Conservation (phyloP, 2,329 filamentous ascomycete species). For the Apiospora kogelbergensis region DNA sequence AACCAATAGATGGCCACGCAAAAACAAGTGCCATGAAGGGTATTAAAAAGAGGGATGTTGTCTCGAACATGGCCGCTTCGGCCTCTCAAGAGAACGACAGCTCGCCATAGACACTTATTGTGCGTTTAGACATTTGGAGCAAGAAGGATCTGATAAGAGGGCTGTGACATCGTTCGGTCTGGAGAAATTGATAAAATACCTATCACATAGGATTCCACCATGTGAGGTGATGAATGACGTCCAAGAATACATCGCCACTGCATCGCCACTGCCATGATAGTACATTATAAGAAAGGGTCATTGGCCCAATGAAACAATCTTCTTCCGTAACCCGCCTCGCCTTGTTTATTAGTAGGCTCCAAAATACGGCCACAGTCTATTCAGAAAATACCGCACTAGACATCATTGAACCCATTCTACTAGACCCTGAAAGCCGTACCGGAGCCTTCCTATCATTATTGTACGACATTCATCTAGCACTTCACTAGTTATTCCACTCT, state of each 20-base stretch:
- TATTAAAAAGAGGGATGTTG: not conserved
- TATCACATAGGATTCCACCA: not conserved
- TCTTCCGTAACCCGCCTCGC: not conserved
- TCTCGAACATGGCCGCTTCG: not conserved
- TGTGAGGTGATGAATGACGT: not conserved
- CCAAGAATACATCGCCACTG: not conserved
- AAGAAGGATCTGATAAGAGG: not conserved
- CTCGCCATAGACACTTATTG: not conserved
- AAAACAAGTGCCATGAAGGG: not conserved
- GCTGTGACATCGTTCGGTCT: not conserved
- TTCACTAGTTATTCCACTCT: not conserved
- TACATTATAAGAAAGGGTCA: not conserved
- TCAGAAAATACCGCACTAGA: not conserved
- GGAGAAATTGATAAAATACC: not conserved
- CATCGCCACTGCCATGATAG: not conserved
- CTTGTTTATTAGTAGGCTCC: not conserved
- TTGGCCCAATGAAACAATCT: not conserved
- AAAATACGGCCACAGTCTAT: not conserved
- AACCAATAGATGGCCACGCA: too few species aligned
- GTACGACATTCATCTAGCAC: not conserved
- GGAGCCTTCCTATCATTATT: not conserved
- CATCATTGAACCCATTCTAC: not conserved
- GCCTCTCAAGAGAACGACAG: not conserved
- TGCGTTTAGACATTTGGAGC: not conserved
- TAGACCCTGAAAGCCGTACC: too few species aligned